Evolutionary conservation across 805 yeast species (phyloP), one percentile per base, ranked within the genome.

Genomic region (Blastobotrys peoriensis): DNA sequence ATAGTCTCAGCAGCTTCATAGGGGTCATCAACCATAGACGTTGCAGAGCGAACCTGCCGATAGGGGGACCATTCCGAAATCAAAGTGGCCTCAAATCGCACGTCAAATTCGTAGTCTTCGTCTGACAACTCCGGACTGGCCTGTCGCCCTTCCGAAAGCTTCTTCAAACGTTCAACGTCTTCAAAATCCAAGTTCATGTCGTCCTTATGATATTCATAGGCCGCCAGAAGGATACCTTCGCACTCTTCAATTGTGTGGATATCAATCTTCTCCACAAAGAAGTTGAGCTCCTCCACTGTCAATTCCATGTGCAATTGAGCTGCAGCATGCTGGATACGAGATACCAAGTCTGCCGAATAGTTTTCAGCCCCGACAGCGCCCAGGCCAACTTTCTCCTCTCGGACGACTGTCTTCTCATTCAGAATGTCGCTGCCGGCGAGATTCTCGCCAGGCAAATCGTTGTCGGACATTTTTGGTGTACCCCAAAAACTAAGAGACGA

Each of bases 1-100:
- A 67, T 71, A 43, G 79, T 73, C 63, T 75, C 78, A 49, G 71
- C 70, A 1, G 70, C 70, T 18, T 65, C 46, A 17, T 50, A 39
- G 2, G 72, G 70, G 45, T 75, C 78, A 52, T 75, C 80, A 38
- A 51, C 62, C 2, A 76, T 70, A 34, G 70, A 74, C 5, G 74
- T 69, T 17, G 79, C 74, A 21, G 84, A 75, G 59, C 86, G 70
- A 17, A 80, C 85, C 60, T 80, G 86, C 1, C 83, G 78, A 57
- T 79, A 80, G 6, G 84, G 83, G 16, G 79, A 74, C 52, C 68
- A 43, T 33, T 43, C 34, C 48, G 41, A 48, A 40, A 54, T 61
- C 33, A 71, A 55, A 21, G 65, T 69, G 5, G 75, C 75, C 44
- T 69, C 68, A n/a, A 66, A 49, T 41, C 60, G 61, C 22, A 58